A percentile compares a stretch with the other conserved stretches of the same genome.
These are phyloP conservation scores for Capronia epimyces DNA, from an alignment of 2,329 filamentous ascomycete species.

Conservation along the genomic window DNA sequence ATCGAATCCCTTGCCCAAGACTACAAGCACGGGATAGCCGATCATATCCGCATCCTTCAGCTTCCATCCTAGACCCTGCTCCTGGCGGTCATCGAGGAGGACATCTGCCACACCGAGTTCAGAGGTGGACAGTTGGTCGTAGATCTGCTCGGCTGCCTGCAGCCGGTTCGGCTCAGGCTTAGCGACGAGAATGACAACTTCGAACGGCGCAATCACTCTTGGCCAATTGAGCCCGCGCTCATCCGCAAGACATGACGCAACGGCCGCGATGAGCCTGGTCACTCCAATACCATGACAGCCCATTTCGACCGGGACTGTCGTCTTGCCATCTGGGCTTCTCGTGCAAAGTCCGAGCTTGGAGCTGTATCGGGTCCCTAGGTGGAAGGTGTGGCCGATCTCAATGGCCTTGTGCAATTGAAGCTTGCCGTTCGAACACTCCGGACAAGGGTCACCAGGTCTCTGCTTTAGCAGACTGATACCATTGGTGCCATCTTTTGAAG, in stretches of 20 bases:
- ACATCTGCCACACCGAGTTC: conserved; percentile 49
- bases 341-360: conserved; percentile 62
- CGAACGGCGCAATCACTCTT: conserved; percentile 75
- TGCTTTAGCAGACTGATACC: conserved; percentile 55
- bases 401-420: conserved; percentile 68
- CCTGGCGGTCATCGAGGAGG: conserved; percentile 66
- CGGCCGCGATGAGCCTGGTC: conserved; percentile 80
- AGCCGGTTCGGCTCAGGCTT: conserved; percentile 36
- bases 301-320: conserved; percentile 68
- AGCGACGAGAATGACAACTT: conserved; percentile 61
- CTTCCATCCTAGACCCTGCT: conserved; percentile 70
- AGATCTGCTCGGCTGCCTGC: conserved; percentile 54
- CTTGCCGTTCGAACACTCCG: conserved; percentile 59
- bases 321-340: conserved; percentile 21
- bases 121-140: conserved; percentile 51
- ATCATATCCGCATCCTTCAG: conserved; percentile 82
- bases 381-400: conserved; percentile 92
- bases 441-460: conserved; percentile 64
- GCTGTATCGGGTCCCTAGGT: conserved; percentile 85
- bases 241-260: conserved; percentile 71
- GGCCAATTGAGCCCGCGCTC: conserved; percentile 80
- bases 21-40: conserved; percentile 77
- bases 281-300: conserved; percentile 95
- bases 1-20: conserved; percentile 69
- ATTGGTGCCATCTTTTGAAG: not conserved